Conservation (phyloP, 345 rosid genomes). For the Citrus glauca region DNA sequence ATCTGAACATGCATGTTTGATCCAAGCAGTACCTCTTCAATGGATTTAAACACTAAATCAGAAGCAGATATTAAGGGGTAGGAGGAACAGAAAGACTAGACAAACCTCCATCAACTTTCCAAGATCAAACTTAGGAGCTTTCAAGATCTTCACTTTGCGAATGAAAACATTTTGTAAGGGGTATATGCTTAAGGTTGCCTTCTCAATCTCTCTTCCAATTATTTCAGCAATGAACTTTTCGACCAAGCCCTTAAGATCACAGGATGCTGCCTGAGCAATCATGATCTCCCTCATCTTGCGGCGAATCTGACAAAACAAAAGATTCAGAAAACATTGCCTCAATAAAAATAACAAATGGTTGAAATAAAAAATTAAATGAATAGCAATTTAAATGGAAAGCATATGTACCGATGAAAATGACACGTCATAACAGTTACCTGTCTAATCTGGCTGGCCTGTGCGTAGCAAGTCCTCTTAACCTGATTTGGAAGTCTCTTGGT, state of each 20-base stretch:
- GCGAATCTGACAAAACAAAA: slow-evolving; percentile 50
- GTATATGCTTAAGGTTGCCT: slow-evolving; percentile 73
- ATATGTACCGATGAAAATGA: neutral
- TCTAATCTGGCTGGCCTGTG: slow-evolving; percentile 90
- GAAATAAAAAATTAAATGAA: neutral
- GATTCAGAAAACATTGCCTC: neutral
- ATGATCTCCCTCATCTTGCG: slow-evolving; percentile 92
- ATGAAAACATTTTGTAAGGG: slow-evolving; percentile 89
- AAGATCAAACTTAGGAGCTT: slow-evolving; percentile 97
- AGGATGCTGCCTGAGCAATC: slow-evolving; percentile 74
- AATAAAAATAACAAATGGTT: neutral
- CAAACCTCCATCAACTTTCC: slow-evolving; percentile 93
- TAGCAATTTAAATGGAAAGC: neutral
- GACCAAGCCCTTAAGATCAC: slow-evolving; percentile 88
- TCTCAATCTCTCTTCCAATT: slow-evolving; percentile 88
- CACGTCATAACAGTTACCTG: slow-evolving; percentile 36
- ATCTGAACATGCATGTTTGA: neutral
- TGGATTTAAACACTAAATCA: neutral
- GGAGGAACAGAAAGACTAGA: neutral
- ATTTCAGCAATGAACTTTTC: slow-evolving; percentile 75
- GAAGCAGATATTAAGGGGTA: neutral
- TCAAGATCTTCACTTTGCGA: slow-evolving; percentile 88
- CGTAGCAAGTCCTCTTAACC: slow-evolving; percentile 90
- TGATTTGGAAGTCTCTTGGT: slow-evolving; percentile 93
- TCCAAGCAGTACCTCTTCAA: neutral